Conservation (phyloP, 768 basidiomycete genomes). For the Suillus brevipes region DNA sequence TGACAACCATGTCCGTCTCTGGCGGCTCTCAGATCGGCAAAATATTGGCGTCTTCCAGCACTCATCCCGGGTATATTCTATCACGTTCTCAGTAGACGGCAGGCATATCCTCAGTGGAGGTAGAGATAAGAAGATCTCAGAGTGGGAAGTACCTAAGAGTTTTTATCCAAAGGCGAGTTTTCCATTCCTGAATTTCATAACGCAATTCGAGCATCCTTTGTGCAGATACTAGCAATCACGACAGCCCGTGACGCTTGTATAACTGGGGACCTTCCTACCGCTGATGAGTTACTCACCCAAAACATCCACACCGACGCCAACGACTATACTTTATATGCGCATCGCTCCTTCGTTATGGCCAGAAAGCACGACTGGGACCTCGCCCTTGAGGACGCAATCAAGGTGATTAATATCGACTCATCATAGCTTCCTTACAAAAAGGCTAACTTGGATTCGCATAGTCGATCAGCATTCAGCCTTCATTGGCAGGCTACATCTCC, state of each 20-base stretch:
- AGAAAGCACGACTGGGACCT: not conserved
- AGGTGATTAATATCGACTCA: not conserved
- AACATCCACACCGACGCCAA: not conserved
- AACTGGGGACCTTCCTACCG: not conserved
- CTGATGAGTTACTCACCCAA: not conserved
- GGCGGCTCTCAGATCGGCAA: no score
- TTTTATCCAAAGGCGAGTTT: no score
- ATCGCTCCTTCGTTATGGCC: not conserved
- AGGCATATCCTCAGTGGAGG: no score
- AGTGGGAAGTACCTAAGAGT: no score
- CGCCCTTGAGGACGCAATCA: not conserved
- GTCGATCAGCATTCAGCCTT: not conserved
- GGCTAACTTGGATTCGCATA: not conserved
- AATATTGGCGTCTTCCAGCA: no score
- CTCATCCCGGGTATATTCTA: no score
- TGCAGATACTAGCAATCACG: not conserved
- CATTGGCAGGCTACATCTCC: no score
- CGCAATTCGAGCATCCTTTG: not conserved
- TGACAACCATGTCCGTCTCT: no score
- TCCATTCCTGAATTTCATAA: not conserved
- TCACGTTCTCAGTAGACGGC: no score
- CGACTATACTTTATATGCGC: not conserved
- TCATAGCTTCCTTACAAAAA: not conserved
- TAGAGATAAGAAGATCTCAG: no score
- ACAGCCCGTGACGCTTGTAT: not conserved